Base-by-base conservation (phyloP, 192 early-diverging fungal species). In the Spinellus fusiger region DNA sequence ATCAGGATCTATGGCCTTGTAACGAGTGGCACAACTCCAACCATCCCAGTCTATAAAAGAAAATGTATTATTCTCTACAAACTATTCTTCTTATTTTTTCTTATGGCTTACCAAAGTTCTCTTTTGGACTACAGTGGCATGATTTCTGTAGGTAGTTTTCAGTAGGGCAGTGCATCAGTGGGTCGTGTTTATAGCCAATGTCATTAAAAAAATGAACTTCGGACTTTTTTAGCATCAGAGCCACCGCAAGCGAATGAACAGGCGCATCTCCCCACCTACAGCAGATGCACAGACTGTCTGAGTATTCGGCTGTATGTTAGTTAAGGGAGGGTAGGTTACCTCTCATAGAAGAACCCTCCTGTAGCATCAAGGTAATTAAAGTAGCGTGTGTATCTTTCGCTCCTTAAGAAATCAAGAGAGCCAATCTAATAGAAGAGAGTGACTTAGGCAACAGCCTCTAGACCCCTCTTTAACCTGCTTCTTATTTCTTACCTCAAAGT, bases 301-400 rank as follows among this genome's bases (percentile, higher is more conserved):
- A 20, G 25, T 0, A 66, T 46, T 48, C 10, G 22, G 0, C 12
- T 40, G 49, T 25, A n/a, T 13, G 7, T 38, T 34, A 29, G 48
- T 33, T 25, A 44, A 27, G 8, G 15, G 16, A 28, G 48, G 23
- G 49, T 25, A 16, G 5, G 79, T 54, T 44, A 84, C 48, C 85
- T 70, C 69, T 91, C 91, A 64, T 94, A 94, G 61, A 89, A 94
- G 80, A 92, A 93, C 22, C 93, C 52, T 13, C 80, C 82, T 10
- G 65, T 60, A 18, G 69, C 35, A 64, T 89, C 87, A 31, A 89
- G 70, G 50, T 77, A 65, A 2, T 83, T 49, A 44, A 88, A 89
- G 57, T 74, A 89, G 22, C 73, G 69, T 47, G 70, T 50, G 62
- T 88, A 88, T 10, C 68, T 66, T 26, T 68, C 63, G 61, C 66